Base-by-base conservation (phyloP, 2,329 filamentous ascomycete genomes). In the Neoscytalidium dimidiatum region DNA sequence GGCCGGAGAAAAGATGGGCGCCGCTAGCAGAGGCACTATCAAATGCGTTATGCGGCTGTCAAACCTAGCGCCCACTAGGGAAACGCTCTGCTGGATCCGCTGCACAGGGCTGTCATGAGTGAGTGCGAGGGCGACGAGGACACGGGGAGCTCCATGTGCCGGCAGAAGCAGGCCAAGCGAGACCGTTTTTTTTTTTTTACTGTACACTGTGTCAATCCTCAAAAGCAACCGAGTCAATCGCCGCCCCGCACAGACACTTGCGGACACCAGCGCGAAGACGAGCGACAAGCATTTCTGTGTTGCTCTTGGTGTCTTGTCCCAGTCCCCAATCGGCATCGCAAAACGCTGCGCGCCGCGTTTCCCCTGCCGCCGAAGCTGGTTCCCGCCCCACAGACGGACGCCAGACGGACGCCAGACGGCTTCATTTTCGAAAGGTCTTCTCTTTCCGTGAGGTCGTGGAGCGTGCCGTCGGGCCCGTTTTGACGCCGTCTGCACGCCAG, bases 51-150 rank as follows among this genome's bases (percentile, higher is more conserved):
- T 43, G 53, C 53, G 23, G 53, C 38, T 57, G 56, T 60, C 56
- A 44, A 17, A 33, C 41, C 38, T 60, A 60, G 41, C 35, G 56
- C 26, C 26, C 26, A 60, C 56, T 58, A 31, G 56, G 26, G 56
- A 46, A 46, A 60, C 56, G 41, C 26, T 29, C 33, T 28, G 14
- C 35, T 23, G 35, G 23, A 28, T 41, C 17, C 26, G 52, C 19
- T 17, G 28, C 9, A 4, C n/a, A 23, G 4, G 19, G 28, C 48
- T 49, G 46, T 19, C n/a, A 33, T 19, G 3, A 33, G n/a, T 28
- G 46, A 14, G 13, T 23, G 51, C 31, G 31, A 38, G n/a, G 21
- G 14, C 17, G 26, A 9, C 48, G 51, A 6, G 44, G 19, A 23
- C 23, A 35, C 19, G 29, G 33, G 41, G 23, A 14, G 17, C 19